Percentiles rank a stretch among this genome's conserved stretches.
These are phyloP conservation scores for Pseudogymnoascus sp. DNA, from an alignment of 2,329 filamentous ascomycete species.

Conservation along the genomic window DNA sequence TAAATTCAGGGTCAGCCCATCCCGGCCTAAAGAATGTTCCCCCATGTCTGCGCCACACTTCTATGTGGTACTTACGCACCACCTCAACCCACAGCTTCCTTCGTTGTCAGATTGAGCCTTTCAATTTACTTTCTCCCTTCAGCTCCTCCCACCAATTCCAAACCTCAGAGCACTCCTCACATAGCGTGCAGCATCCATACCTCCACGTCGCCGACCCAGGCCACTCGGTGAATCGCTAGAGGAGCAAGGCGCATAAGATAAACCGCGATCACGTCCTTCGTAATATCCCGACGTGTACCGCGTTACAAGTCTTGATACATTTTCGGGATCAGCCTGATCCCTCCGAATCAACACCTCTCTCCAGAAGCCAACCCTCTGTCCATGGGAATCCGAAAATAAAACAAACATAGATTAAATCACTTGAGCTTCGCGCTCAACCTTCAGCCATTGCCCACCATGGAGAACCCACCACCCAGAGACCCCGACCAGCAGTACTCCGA, in stretches of 20 bases:
- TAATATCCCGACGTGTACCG: slow-evolving; percentile 1
- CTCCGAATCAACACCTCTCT: background rate
- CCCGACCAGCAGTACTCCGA: background rate
- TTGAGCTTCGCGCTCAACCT: slow-evolving; percentile 1
- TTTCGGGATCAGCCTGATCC: background rate
- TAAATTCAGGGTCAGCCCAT: slow-evolving; percentile 3
- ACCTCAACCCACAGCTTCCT: slow-evolving; percentile 2
- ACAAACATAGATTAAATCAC: background rate
- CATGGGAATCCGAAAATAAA: background rate
- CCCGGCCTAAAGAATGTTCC: background rate
- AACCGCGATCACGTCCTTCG: background rate
- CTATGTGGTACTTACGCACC: slow-evolving; percentile 1
- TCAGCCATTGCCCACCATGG: background rate
- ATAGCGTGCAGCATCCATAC: background rate
- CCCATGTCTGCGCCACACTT: slow-evolving; percentile 2
- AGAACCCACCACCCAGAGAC: background rate
- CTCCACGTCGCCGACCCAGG: background rate
- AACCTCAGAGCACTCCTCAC: background rate
- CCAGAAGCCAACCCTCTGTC: background rate
- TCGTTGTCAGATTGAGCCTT: background rate
- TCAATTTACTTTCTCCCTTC: background rate
- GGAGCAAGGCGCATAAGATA: background rate
- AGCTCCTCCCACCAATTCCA: background rate
- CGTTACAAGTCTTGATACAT: slow-evolving; percentile 5
- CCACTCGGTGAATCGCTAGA: background rate